phyloP scores from a whole-genome alignment of 768 basidiomycete species.

The Boletus reticulatus region DNA sequence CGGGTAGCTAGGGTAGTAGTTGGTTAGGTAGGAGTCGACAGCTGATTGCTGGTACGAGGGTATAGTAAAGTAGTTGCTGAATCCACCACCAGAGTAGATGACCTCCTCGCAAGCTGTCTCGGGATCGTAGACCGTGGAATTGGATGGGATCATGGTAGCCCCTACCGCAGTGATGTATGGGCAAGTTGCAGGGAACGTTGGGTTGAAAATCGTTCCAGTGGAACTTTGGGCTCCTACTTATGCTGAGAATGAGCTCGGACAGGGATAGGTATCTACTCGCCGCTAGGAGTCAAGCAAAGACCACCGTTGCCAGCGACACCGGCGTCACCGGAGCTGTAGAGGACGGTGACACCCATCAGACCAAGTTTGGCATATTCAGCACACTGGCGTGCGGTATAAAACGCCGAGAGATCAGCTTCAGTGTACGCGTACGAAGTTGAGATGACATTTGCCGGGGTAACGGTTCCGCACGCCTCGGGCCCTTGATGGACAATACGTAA shows the following conservation, averaged over 20 bases:
- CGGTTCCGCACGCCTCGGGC: conserved; percentile 38
- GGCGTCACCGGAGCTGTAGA: conserved; percentile 45
- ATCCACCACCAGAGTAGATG: conserved; percentile 43
- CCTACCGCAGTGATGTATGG: conserved; percentile 55
- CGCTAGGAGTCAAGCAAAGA: not conserved
- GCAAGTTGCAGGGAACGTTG: conserved; percentile 47
- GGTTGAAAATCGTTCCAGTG: conserved; percentile 51
- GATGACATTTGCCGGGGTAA: conserved; percentile 36
- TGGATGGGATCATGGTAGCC: conserved; percentile 42
- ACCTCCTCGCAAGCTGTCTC: conserved; percentile 35
- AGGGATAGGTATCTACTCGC: too few species aligned
- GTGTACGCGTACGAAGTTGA: conserved; percentile 41
- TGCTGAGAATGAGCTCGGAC: too few species aligned
- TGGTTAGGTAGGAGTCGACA: conserved; percentile 30
- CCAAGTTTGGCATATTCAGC: conserved; percentile 46
- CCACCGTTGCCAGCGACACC: conserved; percentile 40
- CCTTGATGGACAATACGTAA: conserved; percentile 4
- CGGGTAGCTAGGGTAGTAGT: conserved; percentile 32
- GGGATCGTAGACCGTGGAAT: conserved; percentile 37
- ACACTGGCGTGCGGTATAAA: conserved; percentile 42
- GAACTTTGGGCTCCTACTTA: conserved; percentile 18
- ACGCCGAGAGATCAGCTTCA: conserved; percentile 34
- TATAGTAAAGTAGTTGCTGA: conserved; percentile 42
- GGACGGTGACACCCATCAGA: conserved; percentile 39
- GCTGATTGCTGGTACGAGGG: conserved; percentile 39